Evolutionary conservation across 176 grass and related monocot genomes (phyloP), one percentile per base, ranked within the genome.

Genomic region (Paspalum vaginatum): DNA sequence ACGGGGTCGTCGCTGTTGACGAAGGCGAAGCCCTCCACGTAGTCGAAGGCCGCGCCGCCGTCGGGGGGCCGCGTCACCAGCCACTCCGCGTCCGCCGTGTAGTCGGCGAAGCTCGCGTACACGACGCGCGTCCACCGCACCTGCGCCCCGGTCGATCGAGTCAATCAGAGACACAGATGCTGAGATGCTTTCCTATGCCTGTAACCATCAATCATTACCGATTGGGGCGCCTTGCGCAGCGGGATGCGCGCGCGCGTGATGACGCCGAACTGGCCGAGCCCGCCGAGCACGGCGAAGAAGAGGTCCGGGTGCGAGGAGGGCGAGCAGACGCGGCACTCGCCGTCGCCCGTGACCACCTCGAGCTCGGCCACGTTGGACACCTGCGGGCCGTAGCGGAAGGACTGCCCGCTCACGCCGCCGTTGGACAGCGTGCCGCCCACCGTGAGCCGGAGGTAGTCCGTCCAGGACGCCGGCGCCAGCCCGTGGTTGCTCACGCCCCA

Each of bases 381-480:
- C 88, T 99, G 96, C 1, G 96, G 96, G 2, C 96, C 96, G 55
- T 86, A 86, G 0, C 87, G 90, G 88, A 95, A 99, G 0, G 90
- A 88, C 85, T 99, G 93, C 12, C 96, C 96, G 60, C 96, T 99
- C 5, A 99, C 88, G 37, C 96, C 96, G 80, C 88, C 93, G 58
- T 93, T 95, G 8, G 96, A 99, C 9, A 99, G 92, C 63, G 96
- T 99, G 16, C 96, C 96, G 41, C 96, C 96, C n/a, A 99, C 96
- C 4, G 93, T 99, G 55, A 99, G 88, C 0, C 90, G 81, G 66
- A 99, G 83, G 80, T 99, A 99, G 81, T 99, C 96, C 20, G 96
- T 99, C 96, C 96, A 99, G 2, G 93, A 95, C 25, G 83, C 65
- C 18, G 96, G 96, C 0, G 96, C 84, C 5, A 90, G 87, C 2